Conservation (phyloP, 768 basidiomycete species). For the Panellus pusillus region DNA sequence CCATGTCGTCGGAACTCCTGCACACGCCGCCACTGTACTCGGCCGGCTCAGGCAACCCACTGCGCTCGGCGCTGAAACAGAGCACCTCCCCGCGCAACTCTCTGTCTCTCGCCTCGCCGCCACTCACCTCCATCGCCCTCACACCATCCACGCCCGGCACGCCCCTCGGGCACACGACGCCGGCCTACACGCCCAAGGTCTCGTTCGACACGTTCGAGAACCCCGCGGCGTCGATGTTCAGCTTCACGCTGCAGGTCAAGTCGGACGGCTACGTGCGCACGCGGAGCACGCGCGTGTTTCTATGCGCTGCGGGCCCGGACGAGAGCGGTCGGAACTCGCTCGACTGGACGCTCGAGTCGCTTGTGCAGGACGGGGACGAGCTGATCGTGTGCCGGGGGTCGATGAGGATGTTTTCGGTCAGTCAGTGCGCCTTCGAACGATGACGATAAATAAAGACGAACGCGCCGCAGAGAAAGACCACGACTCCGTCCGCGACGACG, state of each 20-base stretch:
- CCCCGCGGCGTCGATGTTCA: constrained; percentile 78
- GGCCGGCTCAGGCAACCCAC: constrained; percentile 22
- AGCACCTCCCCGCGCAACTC: constrained; percentile 26
- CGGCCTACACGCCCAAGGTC: constrained; percentile 64
- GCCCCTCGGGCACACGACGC: constrained; percentile 7
- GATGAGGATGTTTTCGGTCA: constrained; percentile 83
- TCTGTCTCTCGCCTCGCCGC: constrained; percentile 19
- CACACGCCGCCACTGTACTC: constrained; percentile 12
- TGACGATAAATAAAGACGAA: background rate
- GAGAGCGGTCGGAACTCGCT: constrained; percentile 87
- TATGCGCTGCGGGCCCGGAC: constrained; percentile 86
- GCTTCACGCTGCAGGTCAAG: constrained; percentile 84
- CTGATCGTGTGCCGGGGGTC: constrained; percentile 89
- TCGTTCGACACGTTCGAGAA: constrained; percentile 90
- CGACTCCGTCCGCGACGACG: constrained; percentile 78
- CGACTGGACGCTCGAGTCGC: constrained; percentile 86
- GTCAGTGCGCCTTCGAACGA: constrained; percentile 21
- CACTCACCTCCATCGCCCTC: constrained; percentile 18
- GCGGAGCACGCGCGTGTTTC: constrained; percentile 80
- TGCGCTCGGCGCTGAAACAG: constrained; percentile 60
- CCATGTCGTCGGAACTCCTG: constrained; percentile 7
- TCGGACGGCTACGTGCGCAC: constrained; percentile 76
- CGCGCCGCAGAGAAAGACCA: constrained; percentile 67
- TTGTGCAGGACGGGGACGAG: constrained; percentile 90
- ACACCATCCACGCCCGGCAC: constrained; percentile 11